These are phyloP conservation scores for Guadua angustifolia DNA, from an alignment of 176 grass and related monocot genomes.

Conservation along the genomic window DNA sequence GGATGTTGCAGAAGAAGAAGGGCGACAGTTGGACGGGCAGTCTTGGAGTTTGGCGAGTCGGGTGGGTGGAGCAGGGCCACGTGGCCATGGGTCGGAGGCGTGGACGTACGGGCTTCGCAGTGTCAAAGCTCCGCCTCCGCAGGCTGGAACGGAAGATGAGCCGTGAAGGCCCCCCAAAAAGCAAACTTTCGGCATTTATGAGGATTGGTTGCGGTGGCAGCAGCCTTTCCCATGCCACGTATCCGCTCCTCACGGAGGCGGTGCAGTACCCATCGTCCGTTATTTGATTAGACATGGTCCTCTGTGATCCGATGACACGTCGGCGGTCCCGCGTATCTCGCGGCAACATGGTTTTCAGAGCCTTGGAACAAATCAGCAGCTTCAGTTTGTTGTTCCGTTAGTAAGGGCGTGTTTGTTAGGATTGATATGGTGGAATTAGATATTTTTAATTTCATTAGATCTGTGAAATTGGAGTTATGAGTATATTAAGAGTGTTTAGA, in stretches of 20 bases:
- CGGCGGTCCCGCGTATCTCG: not conserved
- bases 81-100: not conserved
- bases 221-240: constrained; percentile 24
- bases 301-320: constrained; percentile 28
- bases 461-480: too few species aligned
- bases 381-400: not conserved
- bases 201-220: constrained; percentile 44
- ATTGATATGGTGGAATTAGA: too few species aligned
- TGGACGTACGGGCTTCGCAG: not conserved
- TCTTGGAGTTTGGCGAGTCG: not conserved
- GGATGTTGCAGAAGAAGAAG: not conserved
- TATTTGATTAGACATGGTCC: constrained; percentile 6
- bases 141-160: constrained; percentile 11
- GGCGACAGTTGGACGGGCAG: not conserved
- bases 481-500: too few species aligned
- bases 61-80: constrained; percentile 27
- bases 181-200: constrained; percentile 57
- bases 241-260: not conserved
- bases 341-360: not conserved
- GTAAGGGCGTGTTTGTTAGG: too few species aligned
- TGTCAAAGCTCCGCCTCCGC: not conserved
- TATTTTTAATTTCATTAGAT: too few species aligned
- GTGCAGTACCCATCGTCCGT: not conserved
- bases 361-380: not conserved
- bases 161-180: constrained; percentile 36